Conservation (phyloP, 352 stramenopile species). For the Pythium apleroticum region DNA sequence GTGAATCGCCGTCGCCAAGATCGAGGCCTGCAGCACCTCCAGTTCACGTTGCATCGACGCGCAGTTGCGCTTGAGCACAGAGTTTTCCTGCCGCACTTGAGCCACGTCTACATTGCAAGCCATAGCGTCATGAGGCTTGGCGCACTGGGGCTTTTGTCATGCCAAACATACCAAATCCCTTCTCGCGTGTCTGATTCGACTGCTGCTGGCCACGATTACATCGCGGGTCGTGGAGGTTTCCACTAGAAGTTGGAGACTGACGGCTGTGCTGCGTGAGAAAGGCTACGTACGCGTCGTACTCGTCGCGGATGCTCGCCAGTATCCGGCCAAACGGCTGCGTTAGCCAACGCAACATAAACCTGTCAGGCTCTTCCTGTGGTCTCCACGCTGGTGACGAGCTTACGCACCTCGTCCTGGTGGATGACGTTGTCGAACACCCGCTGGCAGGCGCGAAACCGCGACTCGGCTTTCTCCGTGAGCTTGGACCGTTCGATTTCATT, state of each 20-base stretch:
- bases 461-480: constrained; percentile 56
- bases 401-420: constrained; percentile 52
- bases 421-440: constrained; percentile 52
- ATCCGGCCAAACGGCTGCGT: constrained; percentile 50
- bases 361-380: neutral
- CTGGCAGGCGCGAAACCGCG: constrained; percentile 52
- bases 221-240: neutral
- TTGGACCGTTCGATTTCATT: constrained; percentile 68
- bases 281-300: constrained; percentile 57
- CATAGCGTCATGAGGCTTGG: neutral
- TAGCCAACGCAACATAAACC: neutral
- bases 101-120: constrained; percentile 35
- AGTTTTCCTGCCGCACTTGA: constrained; percentile 55
- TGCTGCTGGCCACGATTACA: constrained; percentile 10
- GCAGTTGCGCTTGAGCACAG: constrained; percentile 48
- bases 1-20: constrained; percentile 20
- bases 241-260: neutral
- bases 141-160: too few species aligned
- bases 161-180: constrained; percentile 29
- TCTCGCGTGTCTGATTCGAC: constrained; percentile 24
- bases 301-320: constrained; percentile 57
- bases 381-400: neutral
- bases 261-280: constrained; percentile 24
- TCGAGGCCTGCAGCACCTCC: constrained; percentile 39
- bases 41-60: constrained; percentile 53